Percentiles rank a stretch among this genome's conserved stretches.
Conservation (phyloP, 768 basidiomycete genomes). For the Artomyces pyxidatus region DNA sequence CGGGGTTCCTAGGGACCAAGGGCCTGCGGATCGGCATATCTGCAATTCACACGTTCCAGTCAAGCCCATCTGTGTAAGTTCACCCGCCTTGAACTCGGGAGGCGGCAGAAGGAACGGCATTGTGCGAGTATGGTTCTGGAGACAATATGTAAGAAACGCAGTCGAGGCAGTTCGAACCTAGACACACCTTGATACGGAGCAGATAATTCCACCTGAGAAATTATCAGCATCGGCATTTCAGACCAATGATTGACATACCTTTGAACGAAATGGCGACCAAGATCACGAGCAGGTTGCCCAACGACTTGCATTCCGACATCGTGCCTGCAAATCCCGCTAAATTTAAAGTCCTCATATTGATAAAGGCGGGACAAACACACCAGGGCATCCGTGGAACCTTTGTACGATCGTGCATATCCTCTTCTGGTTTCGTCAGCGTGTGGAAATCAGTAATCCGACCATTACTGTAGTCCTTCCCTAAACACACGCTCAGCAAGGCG, state of each 20-base stretch:
- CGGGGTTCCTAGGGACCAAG: slow-evolving; percentile 93
- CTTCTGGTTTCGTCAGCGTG: slow-evolving; percentile 78
- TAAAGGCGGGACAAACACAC: slow-evolving; percentile 34
- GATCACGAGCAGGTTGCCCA: slow-evolving; percentile 91
- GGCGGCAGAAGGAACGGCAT: slow-evolving; percentile 96
- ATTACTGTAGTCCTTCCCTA: slow-evolving; percentile 94
- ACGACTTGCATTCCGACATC: slow-evolving; percentile 95
- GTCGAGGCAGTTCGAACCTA: not conserved
- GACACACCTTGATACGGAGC: slow-evolving; percentile 77
- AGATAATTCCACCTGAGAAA: slow-evolving; percentile 82
- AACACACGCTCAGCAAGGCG: not conserved
- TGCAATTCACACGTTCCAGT: slow-evolving; percentile 97
- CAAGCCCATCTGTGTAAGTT: slow-evolving; percentile 71
- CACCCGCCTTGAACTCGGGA: slow-evolving; percentile 79
- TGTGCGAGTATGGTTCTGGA: slow-evolving; percentile 77
- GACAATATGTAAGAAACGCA: not conserved
- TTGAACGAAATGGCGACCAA: slow-evolving; percentile 91
- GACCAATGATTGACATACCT: slow-evolving; percentile 35
- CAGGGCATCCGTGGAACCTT: slow-evolving; percentile 95
- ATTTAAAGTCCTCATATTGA: not conserved
- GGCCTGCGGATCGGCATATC: slow-evolving; percentile 90
- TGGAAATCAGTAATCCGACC: slow-evolving; percentile 83
- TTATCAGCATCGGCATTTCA: slow-evolving; percentile 1
- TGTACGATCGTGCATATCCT: slow-evolving; percentile 90
- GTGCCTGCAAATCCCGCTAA: too few species aligned